Percentiles rank a stretch among this genome's conserved stretches.
Conservation (phyloP, 1,284 basidiomycete species). For the Rugiboletus extremiorientalis region DNA sequence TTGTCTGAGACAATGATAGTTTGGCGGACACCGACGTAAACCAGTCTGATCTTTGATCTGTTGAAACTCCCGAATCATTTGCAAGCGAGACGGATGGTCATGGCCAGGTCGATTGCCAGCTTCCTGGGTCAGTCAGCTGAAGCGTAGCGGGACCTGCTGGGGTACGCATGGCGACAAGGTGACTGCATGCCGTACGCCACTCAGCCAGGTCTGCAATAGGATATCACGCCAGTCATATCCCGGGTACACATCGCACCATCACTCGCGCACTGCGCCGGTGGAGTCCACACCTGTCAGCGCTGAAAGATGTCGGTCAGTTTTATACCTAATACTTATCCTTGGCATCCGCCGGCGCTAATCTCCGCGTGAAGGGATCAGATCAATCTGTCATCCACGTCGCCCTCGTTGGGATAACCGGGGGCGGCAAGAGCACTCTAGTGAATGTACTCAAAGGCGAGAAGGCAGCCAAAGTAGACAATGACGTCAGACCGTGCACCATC, state of each 20-base stretch:
- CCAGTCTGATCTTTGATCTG: too few species aligned
- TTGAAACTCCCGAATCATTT: too few species aligned
- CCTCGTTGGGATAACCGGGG: constrained; percentile 25
- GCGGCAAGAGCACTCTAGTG: constrained; percentile 30
- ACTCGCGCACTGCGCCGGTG: neutral
- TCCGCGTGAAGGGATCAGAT: neutral
- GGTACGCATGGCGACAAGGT: constrained; percentile 12
- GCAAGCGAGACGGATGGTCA: too few species aligned
- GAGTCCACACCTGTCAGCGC: neutral
- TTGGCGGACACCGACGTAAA: too few species aligned
- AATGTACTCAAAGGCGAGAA: constrained; percentile 21
- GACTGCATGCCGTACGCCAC: too few species aligned
- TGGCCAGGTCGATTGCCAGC: too few species aligned
- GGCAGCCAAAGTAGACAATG: constrained; percentile 16
- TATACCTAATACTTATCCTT: neutral
- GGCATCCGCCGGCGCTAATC: neutral
- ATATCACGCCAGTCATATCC: neutral
- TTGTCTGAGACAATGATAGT: too few species aligned
- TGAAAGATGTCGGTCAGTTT: constrained; percentile 20
- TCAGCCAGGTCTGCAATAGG: constrained; percentile 7
- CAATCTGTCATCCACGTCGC: constrained; percentile 17
- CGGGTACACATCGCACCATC: too few species aligned
- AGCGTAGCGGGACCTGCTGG: constrained; percentile 17
- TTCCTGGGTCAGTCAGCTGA: too few species aligned
- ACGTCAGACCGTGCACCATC: constrained; percentile 25